Evolutionary conservation across 2,329 filamentous ascomycete species (phyloP).

Genomic region (Nothopassalora personata): DNA sequence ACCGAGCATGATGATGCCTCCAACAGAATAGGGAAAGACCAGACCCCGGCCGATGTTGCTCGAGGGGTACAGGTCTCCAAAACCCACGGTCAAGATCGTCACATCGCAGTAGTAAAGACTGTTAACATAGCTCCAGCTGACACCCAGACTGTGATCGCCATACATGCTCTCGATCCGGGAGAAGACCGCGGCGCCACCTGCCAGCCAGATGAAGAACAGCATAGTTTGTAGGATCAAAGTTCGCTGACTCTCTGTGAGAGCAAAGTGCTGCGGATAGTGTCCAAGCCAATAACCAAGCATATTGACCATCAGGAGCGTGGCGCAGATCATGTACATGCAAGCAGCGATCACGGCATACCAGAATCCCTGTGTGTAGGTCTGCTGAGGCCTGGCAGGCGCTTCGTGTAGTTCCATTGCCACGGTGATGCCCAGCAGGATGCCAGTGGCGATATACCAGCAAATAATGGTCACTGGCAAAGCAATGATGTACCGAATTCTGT

Average conservation of each 20-base stretch:
- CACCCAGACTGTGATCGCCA: constrained; percentile 22
- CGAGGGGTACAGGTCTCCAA: constrained; percentile 56
- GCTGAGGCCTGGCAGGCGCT: constrained; percentile 41
- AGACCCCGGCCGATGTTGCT: constrained; percentile 60
- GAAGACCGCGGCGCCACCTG: constrained; percentile 71
- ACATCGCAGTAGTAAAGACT: constrained; percentile 64
- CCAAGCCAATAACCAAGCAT: constrained; percentile 70
- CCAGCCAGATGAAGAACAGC: constrained; percentile 73
- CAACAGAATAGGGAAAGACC: constrained; percentile 75
- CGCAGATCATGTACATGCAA: constrained; percentile 71
- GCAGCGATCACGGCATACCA: constrained; percentile 82
- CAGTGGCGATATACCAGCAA: constrained; percentile 64
- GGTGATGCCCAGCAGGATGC: constrained; percentile 61
- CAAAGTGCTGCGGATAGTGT: constrained; percentile 74
- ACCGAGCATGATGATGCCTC: constrained; percentile 79
- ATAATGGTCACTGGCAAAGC: constrained; percentile 79
- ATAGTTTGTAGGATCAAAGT: constrained; percentile 90
- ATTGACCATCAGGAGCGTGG: constrained; percentile 70
- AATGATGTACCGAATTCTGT: constrained; percentile 70
- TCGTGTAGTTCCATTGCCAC: constrained; percentile 60
- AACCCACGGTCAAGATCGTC: constrained; percentile 57
- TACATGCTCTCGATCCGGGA: constrained; percentile 54
- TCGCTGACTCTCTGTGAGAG: constrained; percentile 71
- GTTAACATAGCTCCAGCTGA: constrained; percentile 66
- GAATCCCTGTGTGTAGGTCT: constrained; percentile 72